Evolutionary conservation across 1,284 basidiomycete species (phyloP).

Genomic region (Limonomyces culmigenus): DNA sequence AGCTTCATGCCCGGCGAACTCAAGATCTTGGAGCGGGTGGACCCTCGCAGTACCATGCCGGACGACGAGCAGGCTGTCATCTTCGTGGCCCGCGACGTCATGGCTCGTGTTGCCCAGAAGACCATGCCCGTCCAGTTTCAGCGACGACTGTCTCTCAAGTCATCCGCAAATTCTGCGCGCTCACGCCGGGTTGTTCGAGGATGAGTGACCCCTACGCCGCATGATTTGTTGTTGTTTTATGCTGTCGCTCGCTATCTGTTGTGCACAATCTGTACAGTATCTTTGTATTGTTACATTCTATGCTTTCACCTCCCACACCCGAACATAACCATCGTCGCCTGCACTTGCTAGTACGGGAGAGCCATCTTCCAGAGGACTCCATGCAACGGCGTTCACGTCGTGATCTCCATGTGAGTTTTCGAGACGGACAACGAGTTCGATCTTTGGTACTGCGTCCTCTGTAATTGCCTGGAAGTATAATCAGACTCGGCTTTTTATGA

Average conservation of each 20-base stretch:
- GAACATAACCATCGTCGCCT: conserved; percentile 63
- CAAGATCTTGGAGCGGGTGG: conserved; percentile 33
- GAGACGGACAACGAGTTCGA: conserved; percentile 32
- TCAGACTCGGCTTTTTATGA: conserved; percentile 1
- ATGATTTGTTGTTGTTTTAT: no score
- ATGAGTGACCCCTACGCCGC: no score
- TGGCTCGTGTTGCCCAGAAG: conserved; percentile 22
- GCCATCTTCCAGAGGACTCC: conserved; percentile 50
- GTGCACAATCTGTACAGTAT: no score
- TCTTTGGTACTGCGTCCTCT: conserved; percentile 14
- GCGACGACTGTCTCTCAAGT: no score
- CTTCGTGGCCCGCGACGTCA: conserved; percentile 41
- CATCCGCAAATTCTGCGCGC: no score
- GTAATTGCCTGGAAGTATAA: conserved; percentile 7
- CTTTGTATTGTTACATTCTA: neutral
- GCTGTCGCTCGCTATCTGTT: no score
- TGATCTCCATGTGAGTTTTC: conserved; percentile 50
- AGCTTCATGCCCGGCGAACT: conserved; percentile 34
- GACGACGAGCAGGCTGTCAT: conserved; percentile 44
- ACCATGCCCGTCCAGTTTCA: no score
- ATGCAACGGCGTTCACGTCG: conserved; percentile 66
- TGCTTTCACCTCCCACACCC: conserved; percentile 35
- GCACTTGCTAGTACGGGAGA: conserved; percentile 57
- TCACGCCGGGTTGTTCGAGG: no score
- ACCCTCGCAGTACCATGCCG: conserved; percentile 35